phyloP scores from a whole-genome alignment of 2,329 filamentous ascomycete species.

The Corniculantispora saksenae region DNA sequence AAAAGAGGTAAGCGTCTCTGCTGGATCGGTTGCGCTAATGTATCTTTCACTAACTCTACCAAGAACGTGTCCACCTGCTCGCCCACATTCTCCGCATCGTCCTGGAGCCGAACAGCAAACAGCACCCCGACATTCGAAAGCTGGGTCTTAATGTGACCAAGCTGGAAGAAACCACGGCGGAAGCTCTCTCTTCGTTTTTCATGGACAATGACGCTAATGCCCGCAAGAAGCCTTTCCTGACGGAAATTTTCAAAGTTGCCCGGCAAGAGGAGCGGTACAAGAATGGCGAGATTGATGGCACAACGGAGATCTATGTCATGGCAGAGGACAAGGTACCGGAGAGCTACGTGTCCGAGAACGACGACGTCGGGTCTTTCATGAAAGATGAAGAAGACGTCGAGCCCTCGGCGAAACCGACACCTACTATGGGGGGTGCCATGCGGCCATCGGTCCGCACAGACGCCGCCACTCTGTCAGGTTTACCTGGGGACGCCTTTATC shows the following conservation, averaged over 20 bases:
- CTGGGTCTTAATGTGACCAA: slow-evolving; percentile 55
- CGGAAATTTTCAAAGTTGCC: slow-evolving; percentile 64
- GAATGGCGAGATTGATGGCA: slow-evolving; percentile 56
- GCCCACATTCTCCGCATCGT: slow-evolving; percentile 62
- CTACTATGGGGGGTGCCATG: slow-evolving; percentile 29
- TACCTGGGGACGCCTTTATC: slow-evolving; percentile 39
- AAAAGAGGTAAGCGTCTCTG: slow-evolving; percentile 58
- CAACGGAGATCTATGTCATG: slow-evolving; percentile 51
- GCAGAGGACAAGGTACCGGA: slow-evolving; percentile 53
- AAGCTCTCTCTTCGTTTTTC: slow-evolving; percentile 60
- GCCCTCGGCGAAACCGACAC: slow-evolving; percentile 36
- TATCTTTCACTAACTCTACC: slow-evolving; percentile 17
- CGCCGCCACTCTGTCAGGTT: slow-evolving; percentile 18
- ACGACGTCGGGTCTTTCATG: slow-evolving; percentile 39
- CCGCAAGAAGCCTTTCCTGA: slow-evolving; percentile 56
- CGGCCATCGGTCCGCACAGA: slow-evolving; percentile 19
- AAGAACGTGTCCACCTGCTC: slow-evolving; percentile 62
- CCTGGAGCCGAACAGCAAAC: slow-evolving; percentile 49
- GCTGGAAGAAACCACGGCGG: slow-evolving; percentile 59
- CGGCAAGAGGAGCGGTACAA: slow-evolving; percentile 56
- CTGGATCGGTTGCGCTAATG: not conserved
- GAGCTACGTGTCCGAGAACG: slow-evolving; percentile 49
- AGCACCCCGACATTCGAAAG: slow-evolving; percentile 55
- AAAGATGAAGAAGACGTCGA: slow-evolving; percentile 47
- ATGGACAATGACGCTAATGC: slow-evolving; percentile 57